These are phyloP conservation scores for Aspergillus candidus DNA, from an alignment of 2,329 filamentous ascomycete genomes.

Conservation along the genomic window DNA sequence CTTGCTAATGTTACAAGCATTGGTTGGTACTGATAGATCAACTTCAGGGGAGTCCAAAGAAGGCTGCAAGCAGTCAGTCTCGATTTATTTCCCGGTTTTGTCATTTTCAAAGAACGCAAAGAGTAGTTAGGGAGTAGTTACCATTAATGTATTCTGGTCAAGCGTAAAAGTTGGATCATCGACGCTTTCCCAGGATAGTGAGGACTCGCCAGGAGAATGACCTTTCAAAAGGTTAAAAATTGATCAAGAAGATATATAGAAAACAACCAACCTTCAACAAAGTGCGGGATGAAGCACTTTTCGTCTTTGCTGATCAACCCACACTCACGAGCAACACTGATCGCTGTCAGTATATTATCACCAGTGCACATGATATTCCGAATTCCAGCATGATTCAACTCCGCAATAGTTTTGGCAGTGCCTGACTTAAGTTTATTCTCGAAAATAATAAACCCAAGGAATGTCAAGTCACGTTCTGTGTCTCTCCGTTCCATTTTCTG, in stretches of 20 bases:
- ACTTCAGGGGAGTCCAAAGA: slow-evolving; percentile 61
- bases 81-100: slow-evolving; percentile 52
- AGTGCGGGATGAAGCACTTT: slow-evolving; percentile 90
- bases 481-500: slow-evolving; percentile 88
- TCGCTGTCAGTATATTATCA: slow-evolving; percentile 94
- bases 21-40: slow-evolving; percentile 79
- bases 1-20: slow-evolving; percentile 72
- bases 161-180: slow-evolving; percentile 74
- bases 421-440: slow-evolving; percentile 96
- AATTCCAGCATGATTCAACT: slow-evolving; percentile 77
- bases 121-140: slow-evolving; percentile 28
- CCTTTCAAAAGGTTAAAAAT: slow-evolving; percentile 38
- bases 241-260: background rate
- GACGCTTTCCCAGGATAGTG: slow-evolving; percentile 87
- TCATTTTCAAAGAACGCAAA: too few species aligned
- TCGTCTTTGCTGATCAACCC: slow-evolving; percentile 71
- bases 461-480: slow-evolving; percentile 76
- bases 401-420: slow-evolving; percentile 72
- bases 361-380: slow-evolving; percentile 94
- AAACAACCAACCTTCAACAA: slow-evolving; percentile 55
- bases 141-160: slow-evolving; percentile 69
- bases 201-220: slow-evolving; percentile 65
- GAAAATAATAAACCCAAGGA: slow-evolving; percentile 95
- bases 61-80: slow-evolving; percentile 59
- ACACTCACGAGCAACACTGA: slow-evolving; percentile 90